Evolutionary conservation across 768 basidiomycete species (phyloP), one percentile per base, ranked within the genome.

Genomic region (Chalciporus piperatus): DNA sequence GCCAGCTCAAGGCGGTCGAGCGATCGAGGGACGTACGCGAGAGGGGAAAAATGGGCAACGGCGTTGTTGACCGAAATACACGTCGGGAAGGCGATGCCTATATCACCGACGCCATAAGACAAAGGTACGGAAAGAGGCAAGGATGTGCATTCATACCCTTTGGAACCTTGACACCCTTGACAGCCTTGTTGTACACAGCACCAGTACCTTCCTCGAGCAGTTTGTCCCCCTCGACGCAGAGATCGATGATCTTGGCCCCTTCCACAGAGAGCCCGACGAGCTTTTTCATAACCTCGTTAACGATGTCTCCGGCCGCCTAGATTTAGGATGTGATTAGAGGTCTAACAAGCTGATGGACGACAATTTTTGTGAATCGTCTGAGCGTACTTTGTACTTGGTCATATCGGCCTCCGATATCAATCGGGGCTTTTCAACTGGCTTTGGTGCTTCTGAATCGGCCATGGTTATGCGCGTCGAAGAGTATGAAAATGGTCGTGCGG

Each of bases 31-130:
- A 81, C 92, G 63, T 76, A 93, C 78, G 85, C 85, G 49, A 98
- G 83, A n/a, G 97, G 97, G 11, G 95, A 95, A 77, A 93, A 97
- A 73, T 98, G 92, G 39, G 92, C 85, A 55, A 98, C 93, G 61
- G 84, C 79, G 73, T 97, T 95, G 83, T 98, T 98, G 59, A 98
- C 85, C 22, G 93, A 95, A 60, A 99, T 74, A 61, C 79, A 84
- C 16, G 97, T 98, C 16, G 97, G 97, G 79, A 98, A 98, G 2
- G 93, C 92, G 66, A 96, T 77, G 49, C 92, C 92, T 95, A 42
- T 8, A 28, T 3, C n/a, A 30, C 35, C 3, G 28, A 38, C 11
- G 11, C 9, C 13, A 17, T 69, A 23, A 68, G 51, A 14, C 7
- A 27, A 17, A 14, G 6, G 43, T 25, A 20, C 1, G 25, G 28